Evolutionary conservation across 1,139 yeast species (phyloP), one percentile per base, ranked within the genome.

Genomic region (Hyphopichia burtonii): DNA sequence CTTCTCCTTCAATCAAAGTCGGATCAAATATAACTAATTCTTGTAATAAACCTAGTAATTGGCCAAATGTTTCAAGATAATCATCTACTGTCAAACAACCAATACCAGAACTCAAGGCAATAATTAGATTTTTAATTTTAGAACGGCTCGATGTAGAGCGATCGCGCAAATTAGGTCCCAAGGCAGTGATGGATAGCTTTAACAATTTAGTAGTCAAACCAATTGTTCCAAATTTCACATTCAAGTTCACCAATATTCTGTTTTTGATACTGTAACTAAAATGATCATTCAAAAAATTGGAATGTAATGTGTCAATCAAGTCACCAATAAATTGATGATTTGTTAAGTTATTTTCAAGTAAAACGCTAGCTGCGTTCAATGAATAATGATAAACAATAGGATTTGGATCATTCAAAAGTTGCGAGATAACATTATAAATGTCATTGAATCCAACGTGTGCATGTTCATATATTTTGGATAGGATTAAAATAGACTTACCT

Each of bases 341-440:
- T 10, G 80, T 78, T 37, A 79, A 58, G 42, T 83, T 86, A 34
- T 64, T 66, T 39, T 80, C 80, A 39, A 89, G 70, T 12, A 86
- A 64, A 6, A 76, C 66, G 3, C 76, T 61, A 32, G 86, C 60
- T 0, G 95, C 77, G 41, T 76, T 76, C 47, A 90, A 59, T 0
- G 94, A 75, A 72, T 88, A 85, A 44, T 78, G 75, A 56, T 87
- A 90, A 12, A 93, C 90, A 2, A 80, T 67, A 0, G 96, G 96
- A 56, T 91, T 93, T 0, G 96, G 94, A 61, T 91, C 98, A 31
- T 68, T 68, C 3, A 86, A 64, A 36, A 91, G 68, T 18, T 87
- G 84, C 15, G 74, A 61, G 9, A 83, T 58, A 4, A 88, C 80
- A 33, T 82, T 82, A 44, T 76, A 70, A 11, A 85, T 76, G 22